phyloP scores from a whole-genome alignment of 2,329 filamentous ascomycete species.

The Apiospora sp. region DNA sequence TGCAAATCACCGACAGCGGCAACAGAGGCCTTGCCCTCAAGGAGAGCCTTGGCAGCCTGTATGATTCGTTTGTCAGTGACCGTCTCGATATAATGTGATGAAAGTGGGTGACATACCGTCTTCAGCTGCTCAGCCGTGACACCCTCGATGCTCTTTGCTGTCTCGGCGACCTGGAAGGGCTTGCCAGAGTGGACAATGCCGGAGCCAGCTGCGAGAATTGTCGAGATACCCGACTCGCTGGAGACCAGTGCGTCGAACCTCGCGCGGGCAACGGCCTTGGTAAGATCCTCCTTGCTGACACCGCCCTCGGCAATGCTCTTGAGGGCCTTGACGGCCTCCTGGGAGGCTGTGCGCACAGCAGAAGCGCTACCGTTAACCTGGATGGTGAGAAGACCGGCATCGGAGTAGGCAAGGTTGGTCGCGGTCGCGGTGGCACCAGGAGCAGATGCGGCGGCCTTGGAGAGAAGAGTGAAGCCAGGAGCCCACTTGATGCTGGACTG shows the following conservation, averaged over 20 bases:
- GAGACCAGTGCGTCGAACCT: conserved; percentile 91
- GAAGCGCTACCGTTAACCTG: conserved; percentile 78
- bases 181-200: conserved; percentile 83
- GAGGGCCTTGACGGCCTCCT: conserved; percentile 80
- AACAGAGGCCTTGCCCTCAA: conserved; percentile 89
- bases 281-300: conserved; percentile 83
- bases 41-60: conserved; percentile 85
- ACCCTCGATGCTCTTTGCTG: conserved; percentile 79
- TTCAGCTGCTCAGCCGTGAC: conserved; percentile 88
- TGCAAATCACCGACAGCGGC: conserved; percentile 91
- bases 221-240: conserved; percentile 78
- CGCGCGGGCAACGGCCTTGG: conserved; percentile 90
- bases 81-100: conserved; percentile 16
- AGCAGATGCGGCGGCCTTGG: conserved; percentile 75
- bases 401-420: conserved; percentile 85
- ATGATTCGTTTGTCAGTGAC: conserved; percentile 39
- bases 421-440: conserved; percentile 75
- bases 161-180: conserved; percentile 82
- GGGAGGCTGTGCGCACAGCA: conserved; percentile 76
- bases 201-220: conserved; percentile 84
- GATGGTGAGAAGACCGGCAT: conserved; percentile 88
- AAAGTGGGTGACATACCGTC: conserved; percentile 67
- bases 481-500: conserved; percentile 95
- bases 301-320: conserved; percentile 81
- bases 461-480: conserved; percentile 87